Percentiles rank a stretch among this genome's conserved stretches.
These are phyloP conservation scores for Dioszegia aurantiaca DNA, from an alignment of 768 basidiomycete genomes.

Conservation along the genomic window DNA sequence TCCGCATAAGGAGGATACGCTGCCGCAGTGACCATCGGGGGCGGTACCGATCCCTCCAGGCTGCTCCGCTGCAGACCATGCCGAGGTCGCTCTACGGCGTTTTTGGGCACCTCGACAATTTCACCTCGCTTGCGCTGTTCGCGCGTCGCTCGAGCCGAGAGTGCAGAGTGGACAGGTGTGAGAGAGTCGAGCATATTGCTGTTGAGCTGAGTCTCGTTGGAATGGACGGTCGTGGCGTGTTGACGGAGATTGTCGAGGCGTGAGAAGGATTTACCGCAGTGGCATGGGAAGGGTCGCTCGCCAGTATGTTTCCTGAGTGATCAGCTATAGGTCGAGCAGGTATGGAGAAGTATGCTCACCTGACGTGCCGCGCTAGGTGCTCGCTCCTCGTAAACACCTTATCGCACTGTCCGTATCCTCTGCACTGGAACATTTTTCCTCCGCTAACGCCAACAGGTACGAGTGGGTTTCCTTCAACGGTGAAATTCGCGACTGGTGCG, in stretches of 20 bases:
- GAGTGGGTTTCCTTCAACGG: slow-evolving; percentile 41
- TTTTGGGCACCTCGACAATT: slow-evolving; percentile 50
- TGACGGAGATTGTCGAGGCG: slow-evolving; percentile 95
- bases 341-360: slow-evolving; percentile 59
- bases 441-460: slow-evolving; percentile 45
- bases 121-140: slow-evolving; percentile 51
- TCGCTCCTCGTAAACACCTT: slow-evolving; percentile 97
- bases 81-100: slow-evolving; percentile 41
- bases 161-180: slow-evolving; percentile 46
- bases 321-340: slow-evolving; percentile 20
- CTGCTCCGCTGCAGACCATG: slow-evolving; percentile 29
- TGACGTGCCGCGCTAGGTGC: slow-evolving; percentile 90
- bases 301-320: slow-evolving; percentile 88
- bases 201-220: slow-evolving; percentile 63
- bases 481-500: slow-evolving; percentile 30
- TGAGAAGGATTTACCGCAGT: slow-evolving; percentile 92
- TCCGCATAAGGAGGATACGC: slow-evolving; percentile 31
- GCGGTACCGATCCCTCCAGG: slow-evolving; percentile 15
- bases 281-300: slow-evolving; percentile 92
- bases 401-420: slow-evolving; percentile 88
- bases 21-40: slow-evolving; percentile 14
- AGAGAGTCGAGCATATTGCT: slow-evolving; percentile 48
- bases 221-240: slow-evolving; percentile 93
- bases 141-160: slow-evolving; percentile 45
- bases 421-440: slow-evolving; percentile 86